Percentiles rank a stretch among this genome's conserved stretches.
Conservation (phyloP, 2,329 filamentous ascomycete genomes). For the Aspergillus costaricaensis region DNA sequence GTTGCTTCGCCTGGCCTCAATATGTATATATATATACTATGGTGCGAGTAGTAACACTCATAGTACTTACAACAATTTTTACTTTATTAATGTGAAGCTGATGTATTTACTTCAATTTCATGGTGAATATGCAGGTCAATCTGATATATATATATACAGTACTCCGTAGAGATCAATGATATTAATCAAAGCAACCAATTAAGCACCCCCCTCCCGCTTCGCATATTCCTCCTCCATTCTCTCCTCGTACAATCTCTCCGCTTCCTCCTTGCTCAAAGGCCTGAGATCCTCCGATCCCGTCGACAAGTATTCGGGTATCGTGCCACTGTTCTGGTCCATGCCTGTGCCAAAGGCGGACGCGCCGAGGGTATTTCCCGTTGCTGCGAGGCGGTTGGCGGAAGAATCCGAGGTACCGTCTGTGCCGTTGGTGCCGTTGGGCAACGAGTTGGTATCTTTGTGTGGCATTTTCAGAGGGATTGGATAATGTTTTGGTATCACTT, state of each 20-base stretch:
- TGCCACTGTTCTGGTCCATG: conserved; percentile 19
- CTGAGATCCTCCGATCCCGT: conserved; percentile 22
- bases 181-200: conserved; percentile 5
- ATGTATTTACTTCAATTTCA: not conserved
- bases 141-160: conserved; percentile 3
- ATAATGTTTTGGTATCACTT: no score
- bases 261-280: conserved; percentile 44
- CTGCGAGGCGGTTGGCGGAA: not conserved
- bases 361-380: not conserved
- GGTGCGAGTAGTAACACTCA: no score
- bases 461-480: not conserved
- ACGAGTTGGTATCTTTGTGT: not conserved
- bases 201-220: conserved; percentile 48
- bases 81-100: not conserved
- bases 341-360: conserved; percentile 15
- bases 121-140: not conserved
- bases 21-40: no score
- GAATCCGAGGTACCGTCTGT: not conserved
- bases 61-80: no score
- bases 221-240: conserved; percentile 52
- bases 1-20: no score
- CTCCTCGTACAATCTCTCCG: conserved; percentile 47
- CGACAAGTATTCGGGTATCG: conserved; percentile 20
- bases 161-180: not conserved
- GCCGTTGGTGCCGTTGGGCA: not conserved